phyloP scores from a whole-genome alignment of 106 monocot species.

The Allium cepa region DNA sequence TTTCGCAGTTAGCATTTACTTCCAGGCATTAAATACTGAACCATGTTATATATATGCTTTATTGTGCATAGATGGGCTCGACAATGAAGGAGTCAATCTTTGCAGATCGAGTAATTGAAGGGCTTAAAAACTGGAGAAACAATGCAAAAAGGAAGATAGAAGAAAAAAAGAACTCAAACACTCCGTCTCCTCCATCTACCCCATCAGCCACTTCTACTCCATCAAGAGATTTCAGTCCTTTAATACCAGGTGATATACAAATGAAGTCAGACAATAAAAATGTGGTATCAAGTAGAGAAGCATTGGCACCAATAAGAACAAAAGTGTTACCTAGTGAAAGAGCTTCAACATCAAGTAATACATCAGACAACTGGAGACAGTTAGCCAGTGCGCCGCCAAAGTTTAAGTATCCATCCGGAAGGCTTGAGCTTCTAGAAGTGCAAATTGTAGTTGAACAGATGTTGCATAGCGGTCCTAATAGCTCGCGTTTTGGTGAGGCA shows the following conservation, averaged over 20 bases:
- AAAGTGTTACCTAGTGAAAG: not conserved
- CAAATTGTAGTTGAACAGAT: slow-evolving; percentile 25
- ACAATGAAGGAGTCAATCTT: slow-evolving; percentile 38
- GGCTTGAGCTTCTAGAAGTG: slow-evolving; percentile 26
- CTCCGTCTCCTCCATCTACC: not conserved
- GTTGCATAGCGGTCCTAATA: slow-evolving; percentile 2
- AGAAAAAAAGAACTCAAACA: not conserved
- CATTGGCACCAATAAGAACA: too few relatives aligned
- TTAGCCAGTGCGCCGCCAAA: not conserved
- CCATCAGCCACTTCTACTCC: slow-evolving; percentile 2
- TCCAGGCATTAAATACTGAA: too few relatives aligned
- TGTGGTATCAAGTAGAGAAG: not conserved
- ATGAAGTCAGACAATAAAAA: not conserved
- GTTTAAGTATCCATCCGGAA: slow-evolving; percentile 28
- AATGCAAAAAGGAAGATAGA: slow-evolving; percentile 25
- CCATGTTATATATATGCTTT: not conserved
- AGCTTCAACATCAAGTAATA: not conserved
- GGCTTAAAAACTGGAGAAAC: slow-evolving; percentile 29
- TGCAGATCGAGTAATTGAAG: slow-evolving; percentile 22
- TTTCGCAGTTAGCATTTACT: too few relatives aligned
- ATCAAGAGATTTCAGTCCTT: not conserved
- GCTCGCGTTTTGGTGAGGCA: slow-evolving; percentile 14
- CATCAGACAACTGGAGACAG: too few relatives aligned
- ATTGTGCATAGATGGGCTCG: slow-evolving; percentile 37
- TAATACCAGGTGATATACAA: too few relatives aligned